These are phyloP conservation scores for Sugiyamaella sp. DNA, from an alignment of 1,139 yeast genomes.

Conservation along the genomic window DNA sequence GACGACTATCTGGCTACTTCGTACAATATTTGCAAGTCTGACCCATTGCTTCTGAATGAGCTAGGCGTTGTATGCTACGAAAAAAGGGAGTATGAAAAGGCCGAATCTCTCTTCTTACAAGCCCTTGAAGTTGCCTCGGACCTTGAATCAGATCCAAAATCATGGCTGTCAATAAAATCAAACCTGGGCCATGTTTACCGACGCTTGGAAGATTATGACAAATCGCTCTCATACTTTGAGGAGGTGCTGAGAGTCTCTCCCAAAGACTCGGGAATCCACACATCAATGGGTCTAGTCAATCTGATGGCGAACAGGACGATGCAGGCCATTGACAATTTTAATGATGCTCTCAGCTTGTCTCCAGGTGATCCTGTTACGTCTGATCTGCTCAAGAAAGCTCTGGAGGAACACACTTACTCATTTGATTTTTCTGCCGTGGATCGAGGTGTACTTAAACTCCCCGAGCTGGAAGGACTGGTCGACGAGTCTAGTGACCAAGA, in stretches of 20 bases:
- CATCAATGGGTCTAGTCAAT: conserved; percentile 84
- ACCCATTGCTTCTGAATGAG: conserved; percentile 88
- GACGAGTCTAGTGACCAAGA: neutral
- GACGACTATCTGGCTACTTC: conserved; percentile 84
- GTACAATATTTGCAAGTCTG: conserved; percentile 74
- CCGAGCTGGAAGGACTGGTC: conserved; percentile 10
- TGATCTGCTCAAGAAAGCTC: conserved; percentile 77
- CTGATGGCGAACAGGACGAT: conserved; percentile 65
- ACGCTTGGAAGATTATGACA: conserved; percentile 58
- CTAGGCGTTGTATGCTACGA: conserved; percentile 89
- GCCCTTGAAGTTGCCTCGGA: conserved; percentile 73
- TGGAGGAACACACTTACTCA: conserved; percentile 11
- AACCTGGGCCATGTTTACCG: conserved; percentile 92
- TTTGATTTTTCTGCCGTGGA: conserved; percentile 5
- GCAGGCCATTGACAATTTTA: conserved; percentile 73
- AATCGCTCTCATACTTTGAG: conserved; percentile 74
- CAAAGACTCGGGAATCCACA: conserved; percentile 71
- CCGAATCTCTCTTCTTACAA: conserved; percentile 70
- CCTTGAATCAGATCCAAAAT: conserved; percentile 75
- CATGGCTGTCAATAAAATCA: conserved; percentile 85
- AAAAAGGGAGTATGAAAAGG: conserved; percentile 64
- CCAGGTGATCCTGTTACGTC: conserved; percentile 86
- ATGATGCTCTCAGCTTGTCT: conserved; percentile 75
- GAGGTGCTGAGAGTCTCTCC: conserved; percentile 73
- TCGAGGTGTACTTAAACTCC: conserved; percentile 4